Evolutionary conservation across 2,329 filamentous ascomycete species (phyloP).

Genomic region (Alternaria viburni): DNA sequence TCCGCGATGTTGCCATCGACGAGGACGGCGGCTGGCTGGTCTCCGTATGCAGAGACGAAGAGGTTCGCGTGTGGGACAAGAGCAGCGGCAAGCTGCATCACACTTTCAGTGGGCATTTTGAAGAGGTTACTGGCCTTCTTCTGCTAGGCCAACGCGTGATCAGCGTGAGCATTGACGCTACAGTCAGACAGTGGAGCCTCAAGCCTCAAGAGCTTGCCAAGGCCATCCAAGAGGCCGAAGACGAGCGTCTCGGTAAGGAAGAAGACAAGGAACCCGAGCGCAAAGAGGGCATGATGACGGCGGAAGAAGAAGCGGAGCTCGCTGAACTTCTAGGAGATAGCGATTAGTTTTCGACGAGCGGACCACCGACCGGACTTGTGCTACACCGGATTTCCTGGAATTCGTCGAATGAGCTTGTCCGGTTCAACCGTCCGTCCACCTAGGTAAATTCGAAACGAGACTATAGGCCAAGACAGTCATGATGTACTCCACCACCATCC

Average conservation of each 20-base stretch:
- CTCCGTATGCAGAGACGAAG: conserved; percentile 89
- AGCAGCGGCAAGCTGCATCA: conserved; percentile 74
- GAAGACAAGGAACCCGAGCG: conserved; percentile 52
- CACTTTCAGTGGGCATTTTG: conserved; percentile 82
- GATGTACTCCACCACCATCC: conserved; percentile 21
- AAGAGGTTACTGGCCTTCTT: conserved; percentile 85
- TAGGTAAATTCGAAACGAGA: conserved; percentile 35
- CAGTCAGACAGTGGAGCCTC: conserved; percentile 83
- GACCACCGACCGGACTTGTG: conserved; percentile 24
- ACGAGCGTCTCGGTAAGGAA: conserved; percentile 55
- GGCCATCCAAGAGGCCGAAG: conserved; percentile 58
- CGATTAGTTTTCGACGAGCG: conserved; percentile 52
- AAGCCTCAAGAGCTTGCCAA: conserved; percentile 65
- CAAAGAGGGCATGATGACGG: conserved; percentile 69
- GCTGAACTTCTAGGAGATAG: conserved; percentile 86
- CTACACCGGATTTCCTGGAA: conserved; percentile 22
- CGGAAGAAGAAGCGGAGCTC: conserved; percentile 90
- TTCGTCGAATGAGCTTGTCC: conserved; percentile 28
- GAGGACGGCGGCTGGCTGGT: conserved; percentile 76
- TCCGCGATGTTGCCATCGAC: conserved; percentile 77
- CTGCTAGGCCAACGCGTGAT: conserved; percentile 68
- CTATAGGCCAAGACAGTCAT: conserved; percentile 28
- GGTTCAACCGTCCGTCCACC: conserved; percentile 13
- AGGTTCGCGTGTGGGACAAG: conserved; percentile 87
- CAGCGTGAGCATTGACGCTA: conserved; percentile 89